These are phyloP conservation scores for Capsella rubella DNA, from an alignment of 441 rosid genomes.

Conservation along the genomic window DNA sequence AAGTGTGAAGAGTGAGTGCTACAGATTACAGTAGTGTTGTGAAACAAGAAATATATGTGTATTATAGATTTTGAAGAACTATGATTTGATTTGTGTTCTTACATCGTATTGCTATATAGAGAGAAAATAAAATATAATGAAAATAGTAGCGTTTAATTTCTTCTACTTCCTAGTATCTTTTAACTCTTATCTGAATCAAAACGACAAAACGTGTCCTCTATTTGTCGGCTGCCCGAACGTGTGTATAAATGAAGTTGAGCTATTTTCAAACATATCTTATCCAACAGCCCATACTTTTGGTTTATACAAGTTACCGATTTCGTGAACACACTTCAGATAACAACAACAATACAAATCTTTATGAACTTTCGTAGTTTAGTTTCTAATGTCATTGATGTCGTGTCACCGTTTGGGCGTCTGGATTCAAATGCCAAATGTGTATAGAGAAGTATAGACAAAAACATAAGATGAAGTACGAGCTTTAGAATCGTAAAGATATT, in stretches of 20 bases:
- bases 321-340: neutral
- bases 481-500: neutral
- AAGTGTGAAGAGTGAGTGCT: conserved; percentile 5
- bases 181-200: neutral
- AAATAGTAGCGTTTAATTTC: neutral
- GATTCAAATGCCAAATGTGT: neutral
- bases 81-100: conserved; percentile 2
- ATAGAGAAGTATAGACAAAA: neutral
- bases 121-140: neutral
- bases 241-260: neutral
- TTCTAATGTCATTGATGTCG: neutral
- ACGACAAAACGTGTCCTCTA: neutral
- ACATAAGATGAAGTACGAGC: neutral
- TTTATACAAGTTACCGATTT: neutral
- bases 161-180: neutral
- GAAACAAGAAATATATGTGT: conserved; percentile 4
- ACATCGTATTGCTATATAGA: neutral
- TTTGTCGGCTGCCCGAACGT: neutral
- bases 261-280: neutral
- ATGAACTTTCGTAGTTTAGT: neutral
- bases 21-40: conserved; percentile 4
- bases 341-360: neutral
- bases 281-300: neutral
- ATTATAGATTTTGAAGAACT: conserved; percentile 6
- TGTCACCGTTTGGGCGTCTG: neutral